Evolutionary conservation across 2,329 filamentous ascomycete genomes (phyloP).

Genomic region (Diaporthe helianthi): DNA sequence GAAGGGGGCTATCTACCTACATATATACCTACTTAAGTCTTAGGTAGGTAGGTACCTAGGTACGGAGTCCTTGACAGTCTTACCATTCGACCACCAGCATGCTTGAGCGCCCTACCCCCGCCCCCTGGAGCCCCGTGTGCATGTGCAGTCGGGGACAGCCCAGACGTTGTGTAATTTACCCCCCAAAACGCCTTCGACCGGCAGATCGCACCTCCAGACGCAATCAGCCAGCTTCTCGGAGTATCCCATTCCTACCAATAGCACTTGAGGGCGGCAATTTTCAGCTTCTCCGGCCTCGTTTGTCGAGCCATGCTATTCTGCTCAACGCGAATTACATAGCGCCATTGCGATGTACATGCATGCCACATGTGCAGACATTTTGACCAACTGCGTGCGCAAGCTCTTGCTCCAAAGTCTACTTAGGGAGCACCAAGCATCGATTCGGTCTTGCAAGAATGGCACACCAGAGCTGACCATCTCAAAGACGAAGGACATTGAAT

Average conservation of each 20-base stretch:
- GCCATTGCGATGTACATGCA: neutral
- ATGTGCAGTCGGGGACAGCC: neutral
- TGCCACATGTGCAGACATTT: neutral
- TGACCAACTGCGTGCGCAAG: neutral
- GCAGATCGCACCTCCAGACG: neutral
- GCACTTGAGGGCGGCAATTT: neutral
- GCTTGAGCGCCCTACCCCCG: no score
- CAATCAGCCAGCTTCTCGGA: neutral
- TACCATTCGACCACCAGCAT: no score
- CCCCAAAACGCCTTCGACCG: neutral
- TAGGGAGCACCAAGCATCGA: no score
- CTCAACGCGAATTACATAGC: neutral
- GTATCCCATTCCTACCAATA: neutral
- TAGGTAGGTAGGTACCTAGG: no score
- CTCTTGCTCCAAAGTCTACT: neutral
- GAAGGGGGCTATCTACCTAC: neutral
- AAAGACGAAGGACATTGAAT: neutral
- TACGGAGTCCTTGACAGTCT: neutral
- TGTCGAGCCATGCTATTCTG: neutral
- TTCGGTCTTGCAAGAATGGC: no score
- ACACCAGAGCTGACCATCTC: neutral
- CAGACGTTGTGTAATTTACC: constrained; percentile 22
- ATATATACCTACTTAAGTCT: no score
- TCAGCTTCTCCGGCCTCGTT: neutral
- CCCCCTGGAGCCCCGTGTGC: no score